Evolutionary conservation across 768 basidiomycete species (phyloP), one percentile per base, ranked within the genome.

Genomic region (Gyrodon lividus): DNA sequence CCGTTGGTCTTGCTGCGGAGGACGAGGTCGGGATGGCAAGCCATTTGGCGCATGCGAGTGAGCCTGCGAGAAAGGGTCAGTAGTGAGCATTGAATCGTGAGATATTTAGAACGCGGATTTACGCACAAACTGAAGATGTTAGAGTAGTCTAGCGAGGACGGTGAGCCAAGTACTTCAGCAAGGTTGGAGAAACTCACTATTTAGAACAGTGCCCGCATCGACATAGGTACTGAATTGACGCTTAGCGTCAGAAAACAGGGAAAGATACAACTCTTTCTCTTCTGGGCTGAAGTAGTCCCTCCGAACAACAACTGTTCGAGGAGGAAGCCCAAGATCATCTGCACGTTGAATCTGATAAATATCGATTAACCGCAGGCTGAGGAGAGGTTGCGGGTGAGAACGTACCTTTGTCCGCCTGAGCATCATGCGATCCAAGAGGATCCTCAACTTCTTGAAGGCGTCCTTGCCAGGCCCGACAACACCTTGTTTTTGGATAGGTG

Each of bases 1-100:
- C 82, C 79, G 51, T 90, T 92, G 20, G 78, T 87, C 74, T 87
- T 94, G 74, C 87, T 90, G 45, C 89, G 81, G 17, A 98, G 75
- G 13, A 98, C 95, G 30, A 98, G 80, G 67, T 98, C 96, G 6
- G 96, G 96, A 64, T 92, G 92, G 58, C 92, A 93, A 6, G 90
- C 92, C 89, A 93, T 89, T 75, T 94, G 92, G 40, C 92, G 78
- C 92, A 98, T 96, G 46, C 97, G 86, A 6, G 95, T 98, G 50
- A 98, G 83, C 59, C 92, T 86, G 46, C 56, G 61, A 50, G 69
- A 46, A 66, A 63, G 16, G 3, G 6, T 38, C 46, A 50, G 46
- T 47, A 44, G 41, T 42, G 20, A 51, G 23, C n/a, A n/a, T 37
- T 22, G 28, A 20, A 26, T 3, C 43, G 23, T 5, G 41, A 41